Percentiles rank a stretch among this genome's conserved stretches.
These are phyloP conservation scores for Rhodotorula glutinis DNA, from an alignment of 1,284 basidiomycete genomes.

Conservation along the genomic window DNA sequence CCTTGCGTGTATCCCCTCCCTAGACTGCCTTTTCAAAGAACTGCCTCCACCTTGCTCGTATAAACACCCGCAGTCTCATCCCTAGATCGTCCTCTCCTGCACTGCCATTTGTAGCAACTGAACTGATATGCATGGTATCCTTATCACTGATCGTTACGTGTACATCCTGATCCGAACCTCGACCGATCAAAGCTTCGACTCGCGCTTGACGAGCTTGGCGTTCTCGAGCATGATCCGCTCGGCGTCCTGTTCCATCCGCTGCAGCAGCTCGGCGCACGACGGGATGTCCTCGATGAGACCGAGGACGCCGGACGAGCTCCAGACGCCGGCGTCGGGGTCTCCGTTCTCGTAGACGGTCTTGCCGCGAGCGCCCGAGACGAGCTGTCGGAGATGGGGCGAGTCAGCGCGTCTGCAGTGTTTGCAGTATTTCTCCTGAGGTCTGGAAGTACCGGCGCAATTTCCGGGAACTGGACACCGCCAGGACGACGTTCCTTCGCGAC, in stretches of 20 bases:
- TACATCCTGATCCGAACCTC: too few species aligned
- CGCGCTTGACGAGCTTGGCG: conserved; percentile 23
- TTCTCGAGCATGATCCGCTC: conserved; percentile 52
- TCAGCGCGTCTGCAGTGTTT: too few species aligned
- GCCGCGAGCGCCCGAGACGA: conserved; percentile 77
- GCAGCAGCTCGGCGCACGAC: conserved; percentile 71
- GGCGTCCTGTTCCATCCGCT: conserved; percentile 70
- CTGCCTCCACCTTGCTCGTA: too few species aligned
- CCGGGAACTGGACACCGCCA: conserved; percentile 82
- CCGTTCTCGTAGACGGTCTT: conserved; percentile 73
- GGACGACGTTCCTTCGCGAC: conserved; percentile 73
- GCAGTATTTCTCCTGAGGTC: neutral
- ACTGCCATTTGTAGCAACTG: neutral
- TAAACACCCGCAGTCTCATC: neutral
- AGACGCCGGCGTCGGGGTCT: conserved; percentile 82
- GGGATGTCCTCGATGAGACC: conserved; percentile 86
- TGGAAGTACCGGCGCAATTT: conserved; percentile 48
- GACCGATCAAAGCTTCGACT: conserved; percentile 27
- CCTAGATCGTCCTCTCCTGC: neutral
- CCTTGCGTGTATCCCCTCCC: neutral
- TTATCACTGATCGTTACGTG: too few species aligned
- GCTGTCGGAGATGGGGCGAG: conserved; percentile 46
- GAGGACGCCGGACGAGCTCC: conserved; percentile 55
- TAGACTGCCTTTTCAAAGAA: neutral
- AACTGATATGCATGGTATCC: neutral